Evolutionary conservation across 2,329 filamentous ascomycete species (phyloP).

Genomic region (Penicillium sp.): DNA sequence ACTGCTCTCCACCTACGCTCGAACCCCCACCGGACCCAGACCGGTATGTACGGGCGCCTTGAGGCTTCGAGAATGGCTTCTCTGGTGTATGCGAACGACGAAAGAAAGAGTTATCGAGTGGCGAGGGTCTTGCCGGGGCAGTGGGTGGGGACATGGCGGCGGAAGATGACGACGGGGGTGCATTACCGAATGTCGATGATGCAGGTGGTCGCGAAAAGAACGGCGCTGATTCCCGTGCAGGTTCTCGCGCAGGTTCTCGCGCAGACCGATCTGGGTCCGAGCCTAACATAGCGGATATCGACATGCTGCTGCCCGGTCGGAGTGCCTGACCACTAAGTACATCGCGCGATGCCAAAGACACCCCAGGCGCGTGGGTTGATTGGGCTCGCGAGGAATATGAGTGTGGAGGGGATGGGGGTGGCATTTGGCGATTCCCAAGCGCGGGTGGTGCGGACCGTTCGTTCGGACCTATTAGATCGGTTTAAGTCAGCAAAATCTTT

Average conservation of each 20-base stretch:
- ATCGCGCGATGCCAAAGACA: conserved; percentile 52
- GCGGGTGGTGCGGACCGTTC: conserved; percentile 34
- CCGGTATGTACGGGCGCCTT: conserved; percentile 34
- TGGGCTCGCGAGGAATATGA: conserved; percentile 44
- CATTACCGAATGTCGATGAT: conserved; percentile 34
- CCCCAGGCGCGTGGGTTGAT: conserved; percentile 39
- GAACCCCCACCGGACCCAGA: conserved; percentile 37
- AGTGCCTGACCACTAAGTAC: conserved; percentile 51
- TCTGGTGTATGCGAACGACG: conserved; percentile 73
- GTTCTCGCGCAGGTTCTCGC: conserved; percentile 48
- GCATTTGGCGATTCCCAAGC: conserved; percentile 47
- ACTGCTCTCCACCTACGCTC: conserved; percentile 28
- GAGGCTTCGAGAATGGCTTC: conserved; percentile 54
- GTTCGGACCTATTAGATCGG: conserved; percentile 23
- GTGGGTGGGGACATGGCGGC: conserved; percentile 45
- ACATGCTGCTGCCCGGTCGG: conserved; percentile 65
- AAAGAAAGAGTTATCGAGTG: conserved; percentile 60
- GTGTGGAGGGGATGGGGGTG: conserved; percentile 51
- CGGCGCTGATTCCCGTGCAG: conserved; percentile 40
- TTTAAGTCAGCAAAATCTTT: conserved; percentile 3
- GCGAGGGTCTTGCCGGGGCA: conserved; percentile 42
- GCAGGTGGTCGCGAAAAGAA: conserved; percentile 49
- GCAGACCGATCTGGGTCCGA: conserved; percentile 47
- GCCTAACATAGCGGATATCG: conserved; percentile 70
- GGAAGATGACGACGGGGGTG: conserved; percentile 33